These are phyloP conservation scores for Lichtheimia ramosa DNA, from an alignment of 371 early-diverging fungal species.

Conservation along the genomic window DNA sequence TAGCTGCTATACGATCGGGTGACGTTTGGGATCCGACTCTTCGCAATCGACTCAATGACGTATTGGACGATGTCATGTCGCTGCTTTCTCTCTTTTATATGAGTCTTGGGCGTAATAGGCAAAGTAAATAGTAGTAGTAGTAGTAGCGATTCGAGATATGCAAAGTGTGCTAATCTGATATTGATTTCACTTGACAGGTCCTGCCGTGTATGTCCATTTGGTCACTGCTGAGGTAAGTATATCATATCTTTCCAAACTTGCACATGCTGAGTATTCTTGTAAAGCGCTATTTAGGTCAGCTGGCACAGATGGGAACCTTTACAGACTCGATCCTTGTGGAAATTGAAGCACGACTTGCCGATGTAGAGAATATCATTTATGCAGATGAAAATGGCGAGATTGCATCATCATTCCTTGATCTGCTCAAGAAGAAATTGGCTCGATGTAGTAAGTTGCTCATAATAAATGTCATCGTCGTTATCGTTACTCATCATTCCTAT, in stretches of 20 bases:
- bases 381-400: conserved; percentile 32
- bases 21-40: conserved; percentile 34
- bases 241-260: neutral
- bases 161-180: neutral
- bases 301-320: conserved; percentile 70
- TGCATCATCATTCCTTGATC: conserved; percentile 49
- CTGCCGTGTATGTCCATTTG: conserved; percentile 79
- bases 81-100: conserved; percentile 77
- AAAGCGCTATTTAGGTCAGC: conserved; percentile 76
- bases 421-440: conserved; percentile 57
- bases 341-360: conserved; percentile 58
- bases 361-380: conserved; percentile 60
- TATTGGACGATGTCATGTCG: conserved; percentile 80
- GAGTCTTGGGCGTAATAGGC: conserved; percentile 76
- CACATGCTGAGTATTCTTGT: neutral
- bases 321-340: conserved; percentile 63
- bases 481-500: conserved; percentile 7
- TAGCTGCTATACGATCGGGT: conserved; percentile 51
- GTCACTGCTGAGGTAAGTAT: conserved; percentile 71
- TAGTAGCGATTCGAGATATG: no score
- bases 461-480: neutral
- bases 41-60: conserved; percentile 70
- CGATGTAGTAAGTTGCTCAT: conserved; percentile 48
- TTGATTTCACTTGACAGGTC: conserved; percentile 26
- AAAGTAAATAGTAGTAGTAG: no score